Base-by-base conservation (phyloP, 768 basidiomycete genomes). In the Amanita thiersii region DNA sequence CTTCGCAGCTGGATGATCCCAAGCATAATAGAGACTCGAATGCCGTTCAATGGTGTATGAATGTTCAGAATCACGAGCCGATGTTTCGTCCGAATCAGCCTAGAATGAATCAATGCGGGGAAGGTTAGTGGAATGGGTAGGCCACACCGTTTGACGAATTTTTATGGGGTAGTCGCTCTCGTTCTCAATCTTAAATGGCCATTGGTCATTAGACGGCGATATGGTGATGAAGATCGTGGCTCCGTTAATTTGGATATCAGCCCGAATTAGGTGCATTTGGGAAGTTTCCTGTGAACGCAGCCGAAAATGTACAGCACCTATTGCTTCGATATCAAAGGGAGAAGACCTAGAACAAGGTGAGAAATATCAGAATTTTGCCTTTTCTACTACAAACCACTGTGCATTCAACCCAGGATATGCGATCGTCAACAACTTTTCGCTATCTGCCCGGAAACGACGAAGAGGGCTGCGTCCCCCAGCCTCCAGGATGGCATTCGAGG, bases 131-230 rank as follows among this genome's bases (percentile, higher is more conserved):
- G n/a, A n/a, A n/a, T n/a, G n/a, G n/a, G n/a, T n/a, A n/a, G n/a
- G n/a, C 9, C 40, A 49, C 53, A 90, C 92, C 57, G 74, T 76
- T 62, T 99, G 96, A 45, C 66, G 77, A 47, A 94, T 68, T 7
- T 65, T 63, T 48, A 93, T 64, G 0, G 66, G 52, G 45, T 81
- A 70, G 48, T 87, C 84, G 42, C 86, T 93, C 26, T 85, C 78
- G 50, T 99, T 99, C 56, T 93, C 87, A 34, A 99, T 76, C 21
- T 71, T 67, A 58, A 97, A 90, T 1, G 96, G 96, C 90, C 92
- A 98, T 2, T 64, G 68, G 10, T 82, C 82, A 17, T 66, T 70
- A 12, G 85, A 82, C 33, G 65, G 56, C 9, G 71, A 68, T 48
- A 98, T 63, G 40, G 73, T 73, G n/a, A 97, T 65, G 61, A 93